phyloP scores from a whole-genome alignment of 805 yeast species.

The Wickerhamomyces bisporus region DNA sequence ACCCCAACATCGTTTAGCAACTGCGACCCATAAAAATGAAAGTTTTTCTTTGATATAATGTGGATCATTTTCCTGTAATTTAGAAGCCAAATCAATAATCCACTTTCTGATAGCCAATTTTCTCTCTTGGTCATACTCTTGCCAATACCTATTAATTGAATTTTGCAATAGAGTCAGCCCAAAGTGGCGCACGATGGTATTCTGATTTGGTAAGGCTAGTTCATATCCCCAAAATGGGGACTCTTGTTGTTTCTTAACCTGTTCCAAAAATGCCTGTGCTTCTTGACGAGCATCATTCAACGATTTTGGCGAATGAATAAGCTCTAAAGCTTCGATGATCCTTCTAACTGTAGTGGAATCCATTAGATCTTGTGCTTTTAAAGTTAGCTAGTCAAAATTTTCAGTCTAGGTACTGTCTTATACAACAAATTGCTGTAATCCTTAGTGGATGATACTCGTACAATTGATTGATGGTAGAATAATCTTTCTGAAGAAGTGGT shows the following conservation, averaged over 20 bases:
- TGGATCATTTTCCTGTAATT: constrained; percentile 64
- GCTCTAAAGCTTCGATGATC: constrained; percentile 71
- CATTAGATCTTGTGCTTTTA: constrained; percentile 32
- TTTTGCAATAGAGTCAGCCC: constrained; percentile 78
- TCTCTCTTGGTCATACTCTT: constrained; percentile 52
- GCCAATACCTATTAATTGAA: constrained; percentile 54
- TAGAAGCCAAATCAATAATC: constrained; percentile 73
- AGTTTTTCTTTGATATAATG: constrained; percentile 86
- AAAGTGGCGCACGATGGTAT: constrained; percentile 79
- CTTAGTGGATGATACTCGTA: no score
- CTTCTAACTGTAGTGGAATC: constrained; percentile 65
- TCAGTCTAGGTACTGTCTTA: no score
- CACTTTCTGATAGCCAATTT: constrained; percentile 70
- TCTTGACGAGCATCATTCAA: constrained; percentile 50
- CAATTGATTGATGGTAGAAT: no score
- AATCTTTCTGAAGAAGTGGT: no score
- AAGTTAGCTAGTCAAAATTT: no score
- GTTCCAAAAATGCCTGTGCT: constrained; percentile 66
- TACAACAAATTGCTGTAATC: no score
- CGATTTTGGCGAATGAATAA: constrained; percentile 64
- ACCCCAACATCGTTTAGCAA: constrained; percentile 93
- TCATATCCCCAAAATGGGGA: constrained; percentile 93
- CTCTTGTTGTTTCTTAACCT: constrained; percentile 70
- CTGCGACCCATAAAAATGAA: constrained; percentile 85
- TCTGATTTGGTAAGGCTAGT: constrained; percentile 59